Base-by-base conservation (phyloP, 2,329 filamentous ascomycete genomes). In the Ampelomyces quisqualis region DNA sequence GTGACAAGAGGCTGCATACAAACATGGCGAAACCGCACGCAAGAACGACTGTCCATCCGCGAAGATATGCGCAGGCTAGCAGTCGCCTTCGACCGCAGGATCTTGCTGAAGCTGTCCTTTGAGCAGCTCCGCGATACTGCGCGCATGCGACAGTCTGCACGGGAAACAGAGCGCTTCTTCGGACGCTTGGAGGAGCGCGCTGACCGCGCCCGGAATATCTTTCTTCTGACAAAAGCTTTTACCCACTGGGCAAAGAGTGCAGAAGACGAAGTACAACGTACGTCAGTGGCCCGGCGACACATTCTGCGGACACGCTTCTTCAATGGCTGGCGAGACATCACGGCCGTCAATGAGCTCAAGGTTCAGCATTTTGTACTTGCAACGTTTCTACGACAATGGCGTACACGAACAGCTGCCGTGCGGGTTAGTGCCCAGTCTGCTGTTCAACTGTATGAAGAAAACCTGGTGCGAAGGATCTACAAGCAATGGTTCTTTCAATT, bases 231-330 rank as follows among this genome's bases (percentile, higher is more conserved):
- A 3, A 84, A 81, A 61, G 77, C 79, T 2, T 82, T 88, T 41
- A 78, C 75, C 1, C 81, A 85, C 49, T 94, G 88, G 88, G 78
- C 79, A 8, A 77, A 78, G 39, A 73, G 77, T 35, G 77, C 86
- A 8, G 77, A 75, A 5, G 81, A 86, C 10, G 80, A 88, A 57
- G 73, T 82, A 11, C 77, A 81, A 47, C 78, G 80, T 27, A 88
- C 86, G 3, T 80, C 78, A 4, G 75, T 81, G 28, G 88, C 86
- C 14, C 77, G 85, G 47, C 75, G 81, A 47, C 85, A 88, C 60
- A 81, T 90, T 45, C 70, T 93, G 38, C 76, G 84, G 40, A 80
- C 79, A 9, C 79, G 80, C 40, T 84, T 82, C 46, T 88, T 88
- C 64, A 79, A 79, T 43, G 80, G 80, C 6, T 89, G 85, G 85